A percentile compares a stretch with the other conserved stretches of the same genome.
Conservation (phyloP, 2,329 filamentous ascomycete species). For the Verruconis gallopava region DNA sequence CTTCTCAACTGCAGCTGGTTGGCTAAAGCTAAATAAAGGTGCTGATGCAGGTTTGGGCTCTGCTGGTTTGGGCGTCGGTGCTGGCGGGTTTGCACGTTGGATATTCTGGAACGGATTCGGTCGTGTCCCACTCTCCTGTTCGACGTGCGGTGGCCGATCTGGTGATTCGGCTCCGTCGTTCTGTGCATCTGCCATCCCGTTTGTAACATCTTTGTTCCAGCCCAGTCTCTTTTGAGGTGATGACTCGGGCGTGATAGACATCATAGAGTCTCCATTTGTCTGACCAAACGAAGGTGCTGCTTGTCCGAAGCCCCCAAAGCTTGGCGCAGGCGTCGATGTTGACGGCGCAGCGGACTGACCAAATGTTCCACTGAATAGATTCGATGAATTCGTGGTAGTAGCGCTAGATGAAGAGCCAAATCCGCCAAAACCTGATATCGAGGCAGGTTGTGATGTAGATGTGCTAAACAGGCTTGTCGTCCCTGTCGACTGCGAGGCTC, state of each 20-base stretch:
- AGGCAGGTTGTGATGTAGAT: conserved; percentile 4
- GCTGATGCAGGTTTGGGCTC: not conserved
- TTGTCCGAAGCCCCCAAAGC: not conserved
- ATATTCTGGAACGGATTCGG: conserved; percentile 5
- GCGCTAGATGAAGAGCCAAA: conserved; percentile 4
- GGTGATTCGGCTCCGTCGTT: conserved; percentile 3
- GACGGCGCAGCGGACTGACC: conserved; percentile 1
- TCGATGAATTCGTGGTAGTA: not conserved
- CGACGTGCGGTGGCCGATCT: conserved; percentile 4
- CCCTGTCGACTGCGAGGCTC: not conserved
- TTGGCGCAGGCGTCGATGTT: not conserved
- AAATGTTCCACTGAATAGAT: not conserved
- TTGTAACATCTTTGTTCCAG: not conserved
- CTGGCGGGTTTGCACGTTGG: not conserved
- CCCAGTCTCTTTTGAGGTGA: conserved; percentile 4
- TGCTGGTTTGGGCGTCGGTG: not conserved
- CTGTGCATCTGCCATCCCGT: not conserved
- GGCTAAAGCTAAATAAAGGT: not conserved
- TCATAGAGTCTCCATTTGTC: conserved; percentile 6
- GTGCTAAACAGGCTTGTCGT: not conserved
- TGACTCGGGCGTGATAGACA: conserved; percentile 5
- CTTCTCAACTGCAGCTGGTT: not conserved
- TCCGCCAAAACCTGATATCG: not conserved
- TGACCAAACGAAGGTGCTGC: conserved; percentile 5
- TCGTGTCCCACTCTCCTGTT: conserved; percentile 1